Conservation (phyloP, 305 asterid species). For the Fraxinus nigra region DNA sequence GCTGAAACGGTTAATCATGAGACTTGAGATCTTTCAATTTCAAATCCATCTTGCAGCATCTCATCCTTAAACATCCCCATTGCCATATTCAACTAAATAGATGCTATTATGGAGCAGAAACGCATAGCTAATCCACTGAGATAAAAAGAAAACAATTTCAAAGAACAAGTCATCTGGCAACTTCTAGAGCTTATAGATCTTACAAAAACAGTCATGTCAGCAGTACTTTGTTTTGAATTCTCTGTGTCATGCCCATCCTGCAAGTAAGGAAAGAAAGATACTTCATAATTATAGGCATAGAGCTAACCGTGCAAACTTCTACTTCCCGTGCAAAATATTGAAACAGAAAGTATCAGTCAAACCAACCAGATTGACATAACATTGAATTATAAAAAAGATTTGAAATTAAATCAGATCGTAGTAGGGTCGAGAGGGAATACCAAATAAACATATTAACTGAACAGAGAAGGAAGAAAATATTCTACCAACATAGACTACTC, state of each 20-base stretch:
- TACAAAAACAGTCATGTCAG: constrained; percentile 63
- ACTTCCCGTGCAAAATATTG: not conserved
- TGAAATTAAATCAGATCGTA: not conserved
- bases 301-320: not conserved
- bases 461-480: not conserved
- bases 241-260: constrained; percentile 59
- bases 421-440: not conserved
- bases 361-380: not conserved
- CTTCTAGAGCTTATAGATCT: constrained; percentile 20
- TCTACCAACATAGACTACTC: not conserved
- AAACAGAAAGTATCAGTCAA: not conserved
- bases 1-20: not conserved
- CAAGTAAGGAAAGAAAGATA: constrained; percentile 1
- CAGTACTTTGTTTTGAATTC: constrained; percentile 51
- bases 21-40: not conserved
- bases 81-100: not conserved
- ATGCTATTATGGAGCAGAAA: not conserved
- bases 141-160: not conserved
- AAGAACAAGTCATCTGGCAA: not conserved
- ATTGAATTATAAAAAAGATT: not conserved
- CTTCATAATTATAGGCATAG: not conserved
- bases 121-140: not conserved
- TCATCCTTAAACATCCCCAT: not conserved
- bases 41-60: not conserved
- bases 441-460: not conserved